Base-by-base conservation (phyloP, 2,329 filamentous ascomycete species). In the Pseudogymnoascus sp. region DNA sequence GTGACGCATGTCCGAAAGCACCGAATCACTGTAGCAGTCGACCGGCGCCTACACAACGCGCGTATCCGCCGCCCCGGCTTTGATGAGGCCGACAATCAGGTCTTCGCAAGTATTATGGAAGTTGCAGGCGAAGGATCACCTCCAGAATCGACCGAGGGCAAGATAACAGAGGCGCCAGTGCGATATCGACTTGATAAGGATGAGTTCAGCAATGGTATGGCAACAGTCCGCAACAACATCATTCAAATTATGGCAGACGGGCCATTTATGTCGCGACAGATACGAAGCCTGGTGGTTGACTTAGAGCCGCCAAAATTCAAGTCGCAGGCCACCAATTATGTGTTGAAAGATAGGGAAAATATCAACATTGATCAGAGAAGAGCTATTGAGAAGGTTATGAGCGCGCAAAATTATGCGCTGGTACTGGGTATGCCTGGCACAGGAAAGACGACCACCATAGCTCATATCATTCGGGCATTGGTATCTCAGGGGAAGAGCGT, bases 341-440 rank as follows among this genome's bases (percentile, higher is more conserved):
- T 78, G 0, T 76, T 91, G 11, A 75, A 81, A 2, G 83, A 82
- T 35, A 81, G 83, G 59, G 82, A 83, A 64, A 82, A 78, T 59
- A 84, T 99, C 67, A 99, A 99, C 66, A 79, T 89, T 8, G 94
- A 97, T 70, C 94, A 99, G 73, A 86, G 81, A 69, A 81, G 80
- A 62, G 94, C 94, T 0, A 91, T 99, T 59, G 83, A 91, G 67
- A 97, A 97, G 74, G 93, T 99, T 38, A 95, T 99, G 88, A 91
- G 88, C 69, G 93, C 94, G 2, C 84, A 89, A 67, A 92, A 99
- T 75, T 99, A 97, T 73, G 93, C 94, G 6, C 80, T 99, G n/a
- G 92, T 99, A 11, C 83, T 99, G 18, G 94, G 94, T 28, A 99
- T 99, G 94, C 94, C 94, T 1, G 94, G 94, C 6, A 99, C 94